Conservation (phyloP, 1,284 basidiomycete genomes). For the Austropuccinia psidii region DNA sequence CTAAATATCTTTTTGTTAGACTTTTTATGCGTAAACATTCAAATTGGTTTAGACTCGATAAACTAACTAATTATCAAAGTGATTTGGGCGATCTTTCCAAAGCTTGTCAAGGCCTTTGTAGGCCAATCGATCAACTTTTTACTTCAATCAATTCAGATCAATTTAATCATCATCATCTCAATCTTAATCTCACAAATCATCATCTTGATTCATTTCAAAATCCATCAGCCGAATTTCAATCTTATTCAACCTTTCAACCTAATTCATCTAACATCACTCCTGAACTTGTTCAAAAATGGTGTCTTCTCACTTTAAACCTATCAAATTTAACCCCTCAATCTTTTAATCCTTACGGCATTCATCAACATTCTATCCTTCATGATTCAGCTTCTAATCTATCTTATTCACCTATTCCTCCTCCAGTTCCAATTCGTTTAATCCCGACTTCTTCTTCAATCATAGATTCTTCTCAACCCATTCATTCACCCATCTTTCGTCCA, state of each 20-base stretch:
- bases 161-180: background rate
- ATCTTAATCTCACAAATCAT: background rate
- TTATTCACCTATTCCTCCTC: no score
- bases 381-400: no score
- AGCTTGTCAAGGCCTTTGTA: background rate
- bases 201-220: background rate
- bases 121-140: background rate
- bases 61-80: slow-evolving; percentile 3
- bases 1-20: slow-evolving; percentile 29
- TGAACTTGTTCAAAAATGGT: no score
- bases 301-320: no score
- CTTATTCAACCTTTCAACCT: background rate
- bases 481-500: background rate
- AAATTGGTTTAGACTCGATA: slow-evolving; percentile 32
- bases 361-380: no score
- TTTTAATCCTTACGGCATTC: no score
- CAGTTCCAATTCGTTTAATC: no score
- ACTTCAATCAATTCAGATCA: background rate
- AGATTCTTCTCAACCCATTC: background rate
- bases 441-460: no score
- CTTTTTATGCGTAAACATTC: slow-evolving; percentile 33
- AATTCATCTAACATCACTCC: no score
- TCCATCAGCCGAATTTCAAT: background rate
- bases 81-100: slow-evolving; percentile 2
- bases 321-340: no score